Base-by-base conservation (phyloP, 1,284 basidiomycete species). In the Boletus smithii region DNA sequence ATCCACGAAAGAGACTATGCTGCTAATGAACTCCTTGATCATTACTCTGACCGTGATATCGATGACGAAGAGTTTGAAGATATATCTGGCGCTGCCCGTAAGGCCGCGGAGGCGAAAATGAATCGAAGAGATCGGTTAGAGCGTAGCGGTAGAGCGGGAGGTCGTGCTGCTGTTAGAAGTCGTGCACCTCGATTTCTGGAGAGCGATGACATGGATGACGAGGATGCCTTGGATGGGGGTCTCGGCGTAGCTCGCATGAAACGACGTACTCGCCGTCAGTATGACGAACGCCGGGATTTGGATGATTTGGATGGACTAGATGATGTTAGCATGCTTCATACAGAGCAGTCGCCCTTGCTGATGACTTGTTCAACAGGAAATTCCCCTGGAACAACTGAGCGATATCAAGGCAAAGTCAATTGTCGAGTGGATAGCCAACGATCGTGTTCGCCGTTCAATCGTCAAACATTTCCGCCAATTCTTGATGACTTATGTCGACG, bases 341-440 rank as follows among this genome's bases (percentile, higher is more conserved):
- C 8, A n/a, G 9, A n/a, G 29, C 50, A 23, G 31, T 24, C 30
- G n/a, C 27, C 26, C 34, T 46, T 42, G 22, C 29, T 48, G 24
- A 53, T 46, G 49, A 43, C 35, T 48, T 31, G 11, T 18, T 46
- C 13, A 26, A n/a, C 61, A 97, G 83, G 95, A 97, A 67, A 76
- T 99, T 48, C 93, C 95, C 0, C 70, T 97, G 38, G 95, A 99
- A 65, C 94, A 99, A 72, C 75, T 99, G 11, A 91, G 91, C 54
- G 95, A 99, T 62, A 91, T 99, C 75, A 98, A 98, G 67, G 91
- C 95, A 26, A 91, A 95, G 61, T 94, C 92, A 16, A 93, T 99
- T 46, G 89, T 90, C 8, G 94, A 97, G 67, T 99, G 97, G 97
- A 92, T 99, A 56, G 85, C 92, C 13, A 87, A 88, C 46, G 92